A percentile compares a stretch with the other conserved stretches of the same genome.
Conservation (phyloP, 2,329 filamentous ascomycete species). For the Aspergillus udagawae region DNA sequence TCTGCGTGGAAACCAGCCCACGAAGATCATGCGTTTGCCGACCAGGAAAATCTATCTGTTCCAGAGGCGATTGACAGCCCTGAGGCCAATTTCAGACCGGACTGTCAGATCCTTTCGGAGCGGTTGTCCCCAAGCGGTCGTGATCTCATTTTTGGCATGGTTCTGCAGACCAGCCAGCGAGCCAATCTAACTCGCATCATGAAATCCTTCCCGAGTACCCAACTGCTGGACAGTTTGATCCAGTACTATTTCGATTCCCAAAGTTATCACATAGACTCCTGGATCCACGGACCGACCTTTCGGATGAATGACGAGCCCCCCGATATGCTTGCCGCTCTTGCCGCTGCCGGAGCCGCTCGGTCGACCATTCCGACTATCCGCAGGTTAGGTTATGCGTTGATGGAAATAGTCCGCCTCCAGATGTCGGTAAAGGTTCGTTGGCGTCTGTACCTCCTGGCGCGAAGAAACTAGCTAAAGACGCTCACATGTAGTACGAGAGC, state of each 20-base stretch:
- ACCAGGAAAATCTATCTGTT: slow-evolving; percentile 26
- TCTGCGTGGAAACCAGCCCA: slow-evolving; percentile 26
- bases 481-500: slow-evolving; percentile 19
- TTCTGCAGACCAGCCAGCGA: slow-evolving; percentile 55
- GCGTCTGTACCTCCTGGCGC: slow-evolving; percentile 41
- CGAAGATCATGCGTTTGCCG: slow-evolving; percentile 21
- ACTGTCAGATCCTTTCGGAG: slow-evolving; percentile 20
- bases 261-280: slow-evolving; percentile 37
- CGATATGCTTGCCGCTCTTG: slow-evolving; percentile 36
- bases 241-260: slow-evolving; percentile 35
- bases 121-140: slow-evolving; percentile 37
- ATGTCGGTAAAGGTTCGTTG: slow-evolving; percentile 58
- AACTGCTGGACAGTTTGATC: slow-evolving; percentile 38
- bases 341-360: slow-evolving; percentile 35
- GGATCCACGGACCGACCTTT: slow-evolving; percentile 38
- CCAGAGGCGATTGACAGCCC: slow-evolving; percentile 23
- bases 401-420: slow-evolving; percentile 36
- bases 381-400: slow-evolving; percentile 40
- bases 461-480: neutral
- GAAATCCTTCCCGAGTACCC: slow-evolving; percentile 38
- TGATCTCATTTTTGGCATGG: slow-evolving; percentile 61
- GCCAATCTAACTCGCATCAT: slow-evolving; percentile 52
- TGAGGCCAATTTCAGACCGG: slow-evolving; percentile 9
- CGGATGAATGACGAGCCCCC: slow-evolving; percentile 33
- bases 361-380: slow-evolving; percentile 36